phyloP scores from a whole-genome alignment of 805 yeast genomes.

The Komagataella phaffii region DNA sequence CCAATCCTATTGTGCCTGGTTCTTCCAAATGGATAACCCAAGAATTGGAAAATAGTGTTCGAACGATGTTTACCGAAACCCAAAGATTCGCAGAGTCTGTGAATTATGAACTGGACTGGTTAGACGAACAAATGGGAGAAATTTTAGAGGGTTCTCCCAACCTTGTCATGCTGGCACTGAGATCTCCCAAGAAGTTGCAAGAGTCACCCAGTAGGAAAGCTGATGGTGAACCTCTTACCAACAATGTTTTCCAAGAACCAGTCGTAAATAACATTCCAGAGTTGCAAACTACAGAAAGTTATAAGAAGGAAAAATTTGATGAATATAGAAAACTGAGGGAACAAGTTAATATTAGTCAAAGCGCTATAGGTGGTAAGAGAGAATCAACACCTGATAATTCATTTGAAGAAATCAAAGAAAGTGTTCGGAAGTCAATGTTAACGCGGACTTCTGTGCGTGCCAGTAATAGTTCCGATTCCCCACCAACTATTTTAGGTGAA shows the following conservation, averaged over 20 bases:
- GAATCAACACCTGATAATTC: constrained; percentile 9
- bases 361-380: neutral
- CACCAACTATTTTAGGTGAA: neutral
- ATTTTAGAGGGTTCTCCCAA: constrained; percentile 13
- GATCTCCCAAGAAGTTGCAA: constrained; percentile 9
- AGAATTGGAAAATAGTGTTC: constrained; percentile 26
- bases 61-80: constrained; percentile 20
- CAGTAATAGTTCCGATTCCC: constrained; percentile 2
- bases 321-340: neutral
- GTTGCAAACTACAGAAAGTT: constrained; percentile 1
- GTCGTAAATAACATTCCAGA: constrained; percentile 10
- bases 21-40: constrained; percentile 36
- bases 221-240: neutral
- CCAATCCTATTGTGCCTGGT: constrained; percentile 25
- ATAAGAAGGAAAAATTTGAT: neutral
- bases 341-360: neutral
- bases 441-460: constrained; percentile 7
- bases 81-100: constrained; percentile 26
- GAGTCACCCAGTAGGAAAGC: constrained; percentile 4
- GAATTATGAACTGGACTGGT: constrained; percentile 23
- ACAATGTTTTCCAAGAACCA: neutral
- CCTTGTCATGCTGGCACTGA: constrained; percentile 5
- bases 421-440: constrained; percentile 17
- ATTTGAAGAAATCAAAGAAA: constrained; percentile 16
- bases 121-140: constrained; percentile 26